Percentiles rank a stretch among this genome's conserved stretches.
phyloP scores from a whole-genome alignment of 148 eudicot genomes.

The Silene latifolia region DNA sequence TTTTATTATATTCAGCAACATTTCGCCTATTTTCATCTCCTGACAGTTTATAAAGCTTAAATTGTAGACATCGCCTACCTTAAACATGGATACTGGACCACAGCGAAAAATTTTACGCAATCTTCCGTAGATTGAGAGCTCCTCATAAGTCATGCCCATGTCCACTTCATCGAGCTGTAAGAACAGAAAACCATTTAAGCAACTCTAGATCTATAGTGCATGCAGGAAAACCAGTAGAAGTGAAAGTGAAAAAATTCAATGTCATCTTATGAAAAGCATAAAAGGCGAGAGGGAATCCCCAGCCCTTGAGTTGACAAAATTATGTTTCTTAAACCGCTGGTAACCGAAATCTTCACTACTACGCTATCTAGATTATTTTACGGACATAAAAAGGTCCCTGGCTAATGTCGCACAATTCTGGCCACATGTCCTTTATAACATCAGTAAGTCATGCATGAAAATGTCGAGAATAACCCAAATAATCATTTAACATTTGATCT shows the following conservation, averaged over 20 bases:
- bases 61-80: constrained; percentile 44
- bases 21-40: background rate
- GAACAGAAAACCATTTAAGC: constrained; percentile 7
- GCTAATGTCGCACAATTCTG: background rate
- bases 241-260: background rate
- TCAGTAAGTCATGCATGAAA: no score
- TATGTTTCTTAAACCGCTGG: background rate
- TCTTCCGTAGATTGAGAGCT: constrained; percentile 88
- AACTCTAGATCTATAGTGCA: background rate
- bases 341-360: background rate
- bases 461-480: no score
- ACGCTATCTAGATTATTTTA: background rate
- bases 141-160: constrained; percentile 99
- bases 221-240: background rate
- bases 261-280: background rate
- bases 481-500: no score
- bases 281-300: no score
- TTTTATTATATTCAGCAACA: no score
- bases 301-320: background rate
- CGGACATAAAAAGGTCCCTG: background rate
- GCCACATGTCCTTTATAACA: no score
- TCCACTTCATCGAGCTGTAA: constrained; percentile 93
- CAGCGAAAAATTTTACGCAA: constrained; percentile 87
- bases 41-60: background rate
- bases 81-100: constrained; percentile 94